These are phyloP conservation scores for Phellopilus nigrolimitatus DNA, from an alignment of 1,284 basidiomycete species.

Conservation along the genomic window DNA sequence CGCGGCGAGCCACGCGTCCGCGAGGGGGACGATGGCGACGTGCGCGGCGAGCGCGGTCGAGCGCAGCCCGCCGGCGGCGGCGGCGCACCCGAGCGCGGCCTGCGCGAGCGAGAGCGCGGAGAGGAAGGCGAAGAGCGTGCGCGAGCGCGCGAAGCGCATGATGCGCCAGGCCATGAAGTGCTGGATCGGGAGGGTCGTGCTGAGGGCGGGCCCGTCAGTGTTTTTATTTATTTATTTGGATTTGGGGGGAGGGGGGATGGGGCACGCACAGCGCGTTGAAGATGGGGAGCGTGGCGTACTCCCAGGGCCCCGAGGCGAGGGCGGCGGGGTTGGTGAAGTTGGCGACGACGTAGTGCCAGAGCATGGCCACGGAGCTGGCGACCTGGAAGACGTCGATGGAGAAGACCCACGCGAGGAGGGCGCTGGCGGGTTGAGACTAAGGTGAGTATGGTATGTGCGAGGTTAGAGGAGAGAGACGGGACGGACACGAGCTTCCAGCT, in stretches of 20 bases:
- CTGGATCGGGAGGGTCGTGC: conserved; percentile 14
- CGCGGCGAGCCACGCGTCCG: conserved; percentile 13
- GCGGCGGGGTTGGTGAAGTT: conserved; percentile 14
- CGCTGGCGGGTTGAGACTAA: background rate
- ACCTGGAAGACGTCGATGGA: conserved; percentile 9
- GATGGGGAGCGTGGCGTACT: conserved; percentile 13
- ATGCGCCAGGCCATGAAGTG: conserved; percentile 16
- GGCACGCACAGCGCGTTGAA: background rate
- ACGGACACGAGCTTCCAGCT: conserved; percentile 2
- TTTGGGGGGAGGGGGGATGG: background rate
- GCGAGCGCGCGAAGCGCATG: conserved; percentile 7
- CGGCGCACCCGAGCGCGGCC: conserved; percentile 2
- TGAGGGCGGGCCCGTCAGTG: background rate
- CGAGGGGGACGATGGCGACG: conserved; percentile 9
- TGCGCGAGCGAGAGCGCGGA: conserved; percentile 6
- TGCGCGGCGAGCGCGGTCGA: conserved; percentile 2
- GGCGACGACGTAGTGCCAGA: conserved; percentile 15
- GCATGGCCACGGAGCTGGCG: conserved; percentile 3
- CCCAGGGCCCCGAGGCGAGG: conserved; percentile 6
- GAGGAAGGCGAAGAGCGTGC: conserved; percentile 3
- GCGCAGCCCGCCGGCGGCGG: background rate
- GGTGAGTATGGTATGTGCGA: background rate
- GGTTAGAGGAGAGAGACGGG: background rate
- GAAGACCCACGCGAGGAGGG: background rate
- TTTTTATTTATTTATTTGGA: too few relatives aligned